These are phyloP conservation scores for Coprinopsis cinerea DNA, from an alignment of 768 basidiomycete species.

Conservation along the genomic window DNA sequence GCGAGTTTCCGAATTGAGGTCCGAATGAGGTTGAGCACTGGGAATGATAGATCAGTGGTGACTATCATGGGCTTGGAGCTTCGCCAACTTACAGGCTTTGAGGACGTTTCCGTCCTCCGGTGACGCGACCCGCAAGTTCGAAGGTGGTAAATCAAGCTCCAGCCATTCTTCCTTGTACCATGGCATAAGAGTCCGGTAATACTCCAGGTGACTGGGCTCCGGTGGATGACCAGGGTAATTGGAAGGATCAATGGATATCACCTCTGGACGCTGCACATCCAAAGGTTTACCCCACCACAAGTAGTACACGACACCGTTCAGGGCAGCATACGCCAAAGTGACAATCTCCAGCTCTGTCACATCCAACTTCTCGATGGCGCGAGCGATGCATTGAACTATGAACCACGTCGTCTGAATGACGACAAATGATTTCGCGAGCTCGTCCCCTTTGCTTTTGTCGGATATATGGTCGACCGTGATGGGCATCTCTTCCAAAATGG, in stretches of 20 bases:
- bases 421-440: constrained; percentile 19
- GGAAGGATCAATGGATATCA: background rate
- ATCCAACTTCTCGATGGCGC: background rate
- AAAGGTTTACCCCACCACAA: constrained; percentile 11
- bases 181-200: background rate
- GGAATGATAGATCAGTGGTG: no score
- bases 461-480: no score
- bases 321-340: constrained; percentile 3
- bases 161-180: no score
- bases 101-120: no score
- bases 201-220: background rate
- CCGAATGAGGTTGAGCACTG: no score
- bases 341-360: constrained; percentile 10
- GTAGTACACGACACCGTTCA: constrained; percentile 6
- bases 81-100: no score
- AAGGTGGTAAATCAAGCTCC: no score
- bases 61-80: no score
- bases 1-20: no score
- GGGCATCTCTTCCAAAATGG: no score
- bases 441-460: constrained; percentile 23
- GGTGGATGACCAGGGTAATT: background rate
- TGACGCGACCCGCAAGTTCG: no score
- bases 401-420: constrained; percentile 21
- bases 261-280: background rate
- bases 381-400: constrained; percentile 9